Evolutionary conservation across 106 monocot species (phyloP).

Genomic region (Gastrodia elata): DNA sequence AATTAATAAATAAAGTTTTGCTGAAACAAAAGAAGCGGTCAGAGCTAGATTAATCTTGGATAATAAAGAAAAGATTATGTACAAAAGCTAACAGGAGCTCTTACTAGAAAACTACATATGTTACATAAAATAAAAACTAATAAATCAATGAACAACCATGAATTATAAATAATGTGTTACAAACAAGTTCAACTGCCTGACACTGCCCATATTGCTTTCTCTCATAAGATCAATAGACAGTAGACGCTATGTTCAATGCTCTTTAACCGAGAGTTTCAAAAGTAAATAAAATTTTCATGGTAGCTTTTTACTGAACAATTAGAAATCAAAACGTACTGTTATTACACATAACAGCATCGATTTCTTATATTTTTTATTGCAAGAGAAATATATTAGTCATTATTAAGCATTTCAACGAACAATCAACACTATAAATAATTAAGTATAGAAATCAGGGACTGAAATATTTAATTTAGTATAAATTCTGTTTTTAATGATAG

Average conservation of each 20-base stretch:
- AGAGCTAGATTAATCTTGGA: not conserved
- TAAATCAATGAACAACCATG: not conserved
- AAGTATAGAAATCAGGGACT: no score
- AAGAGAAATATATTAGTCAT: not conserved
- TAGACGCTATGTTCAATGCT: not conserved
- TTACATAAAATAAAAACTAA: not conserved
- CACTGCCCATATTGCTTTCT: not conserved
- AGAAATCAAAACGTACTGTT: not conserved
- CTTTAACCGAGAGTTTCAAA: not conserved
- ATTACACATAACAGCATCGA: no score
- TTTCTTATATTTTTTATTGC: no score
- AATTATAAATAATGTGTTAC: not conserved
- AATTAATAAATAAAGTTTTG: not conserved
- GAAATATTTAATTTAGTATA: no score
- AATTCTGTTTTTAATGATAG: no score
- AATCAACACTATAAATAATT: not conserved
- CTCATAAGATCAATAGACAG: not conserved
- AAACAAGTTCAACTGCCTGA: not conserved
- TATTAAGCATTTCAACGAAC: not conserved
- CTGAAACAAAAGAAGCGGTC: not conserved
- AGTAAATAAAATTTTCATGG: not conserved
- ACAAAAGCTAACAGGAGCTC: not conserved
- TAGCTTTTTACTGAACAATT: not conserved
- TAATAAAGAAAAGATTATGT: not conserved
- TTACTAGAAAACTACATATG: not conserved